Percentiles rank a stretch among this genome's conserved stretches.
Evolutionary conservation across 495 filamentous ascomycete species (phyloP).

Genomic region (Xylaria grammica): DNA sequence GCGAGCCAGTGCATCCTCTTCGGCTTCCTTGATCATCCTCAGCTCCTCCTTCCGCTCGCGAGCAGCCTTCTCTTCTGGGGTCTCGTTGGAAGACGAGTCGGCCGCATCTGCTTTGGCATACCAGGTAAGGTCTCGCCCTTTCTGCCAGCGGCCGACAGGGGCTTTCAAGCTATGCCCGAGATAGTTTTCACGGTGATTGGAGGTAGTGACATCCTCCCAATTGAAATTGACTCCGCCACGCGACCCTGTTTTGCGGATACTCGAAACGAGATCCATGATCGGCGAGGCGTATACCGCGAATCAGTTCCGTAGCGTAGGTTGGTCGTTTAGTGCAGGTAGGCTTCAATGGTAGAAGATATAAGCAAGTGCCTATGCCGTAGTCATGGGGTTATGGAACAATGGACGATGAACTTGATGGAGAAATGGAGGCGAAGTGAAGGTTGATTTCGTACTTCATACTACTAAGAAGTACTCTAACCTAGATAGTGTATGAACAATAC

Average conservation of each 20-base stretch:
- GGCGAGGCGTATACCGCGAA: background rate
- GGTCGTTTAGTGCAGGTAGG: background rate
- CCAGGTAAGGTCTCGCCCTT: constrained; percentile 84
- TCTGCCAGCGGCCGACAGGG: constrained; percentile 94
- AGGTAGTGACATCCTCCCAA: constrained; percentile 92
- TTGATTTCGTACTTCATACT: too few species aligned
- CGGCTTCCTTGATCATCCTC: constrained; percentile 83
- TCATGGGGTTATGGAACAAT: too few species aligned
- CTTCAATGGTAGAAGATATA: too few species aligned
- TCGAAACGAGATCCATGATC: constrained; percentile 90
- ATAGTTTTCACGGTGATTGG: constrained; percentile 92
- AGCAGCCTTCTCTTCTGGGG: constrained; percentile 64
- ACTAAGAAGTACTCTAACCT: too few species aligned
- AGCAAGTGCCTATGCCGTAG: too few species aligned
- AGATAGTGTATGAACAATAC: too few species aligned
- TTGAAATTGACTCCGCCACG: constrained; percentile 94
- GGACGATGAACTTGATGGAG: too few species aligned
- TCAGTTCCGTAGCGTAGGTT: background rate
- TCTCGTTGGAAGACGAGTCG: constrained; percentile 53
- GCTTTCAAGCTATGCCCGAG: constrained; percentile 96
- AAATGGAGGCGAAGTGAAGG: too few species aligned
- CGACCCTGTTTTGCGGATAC: constrained; percentile 90
- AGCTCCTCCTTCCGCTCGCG: constrained; percentile 80
- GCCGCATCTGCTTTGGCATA: constrained; percentile 74
- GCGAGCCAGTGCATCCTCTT: constrained; percentile 84